A percentile compares a stretch with the other conserved stretches of the same genome.
Conservation (phyloP, 768 basidiomycete genomes). For the Suillus variegatus region DNA sequence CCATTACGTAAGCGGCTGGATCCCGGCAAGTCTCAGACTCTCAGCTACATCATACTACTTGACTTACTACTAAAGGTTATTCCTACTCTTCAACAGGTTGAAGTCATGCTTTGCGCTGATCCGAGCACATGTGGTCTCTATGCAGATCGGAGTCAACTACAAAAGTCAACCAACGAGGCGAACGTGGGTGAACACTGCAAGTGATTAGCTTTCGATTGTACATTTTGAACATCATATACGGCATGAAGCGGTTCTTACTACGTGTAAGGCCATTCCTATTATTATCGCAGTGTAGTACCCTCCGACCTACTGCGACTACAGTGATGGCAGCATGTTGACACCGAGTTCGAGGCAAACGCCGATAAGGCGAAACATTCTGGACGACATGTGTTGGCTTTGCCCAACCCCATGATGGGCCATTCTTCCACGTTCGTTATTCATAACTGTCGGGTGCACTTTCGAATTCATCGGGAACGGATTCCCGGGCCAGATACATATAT, state of each 20-base stretch:
- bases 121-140: not conserved
- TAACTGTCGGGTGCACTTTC: not conserved
- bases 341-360: slow-evolving; percentile 46
- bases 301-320: slow-evolving; percentile 46
- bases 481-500: slow-evolving; percentile 42
- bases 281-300: not conserved
- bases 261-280: slow-evolving; percentile 39
- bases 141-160: slow-evolving; percentile 81
- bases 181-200: slow-evolving; percentile 41
- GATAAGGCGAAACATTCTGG: slow-evolving; percentile 54
- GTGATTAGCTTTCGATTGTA: slow-evolving; percentile 35
- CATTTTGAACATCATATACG: slow-evolving; percentile 69
- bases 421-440: slow-evolving; percentile 55
- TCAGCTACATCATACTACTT: too few relatives aligned
- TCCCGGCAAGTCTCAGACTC: too few relatives aligned
- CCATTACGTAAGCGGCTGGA: not conserved
- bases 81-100: not conserved
- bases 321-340: slow-evolving; percentile 53
- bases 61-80: not conserved
- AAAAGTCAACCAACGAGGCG: slow-evolving; percentile 51
- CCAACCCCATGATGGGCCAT: slow-evolving; percentile 66
- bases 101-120: not conserved
- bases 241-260: slow-evolving; percentile 65
- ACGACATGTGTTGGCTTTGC: slow-evolving; percentile 68
- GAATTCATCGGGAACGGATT: slow-evolving; percentile 64